phyloP scores from a whole-genome alignment of 2,329 filamentous ascomycete genomes.

The Penicillium sp. region DNA sequence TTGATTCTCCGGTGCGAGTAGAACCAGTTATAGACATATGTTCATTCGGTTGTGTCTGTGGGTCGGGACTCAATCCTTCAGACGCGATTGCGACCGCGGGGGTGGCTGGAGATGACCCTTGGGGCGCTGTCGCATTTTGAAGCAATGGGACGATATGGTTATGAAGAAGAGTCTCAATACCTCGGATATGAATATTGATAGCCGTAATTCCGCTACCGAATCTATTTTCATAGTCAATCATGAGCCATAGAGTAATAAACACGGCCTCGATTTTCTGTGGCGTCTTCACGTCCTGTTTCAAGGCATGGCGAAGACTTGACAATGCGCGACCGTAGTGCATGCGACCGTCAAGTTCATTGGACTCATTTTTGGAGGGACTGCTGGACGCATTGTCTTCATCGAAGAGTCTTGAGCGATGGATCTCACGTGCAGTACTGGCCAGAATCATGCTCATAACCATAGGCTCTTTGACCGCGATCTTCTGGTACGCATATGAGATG shows the following conservation, averaged over 20 bases:
- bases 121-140: not conserved
- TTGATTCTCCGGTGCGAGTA: not conserved
- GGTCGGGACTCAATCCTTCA: not conserved
- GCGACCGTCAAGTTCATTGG: slow-evolving; percentile 19
- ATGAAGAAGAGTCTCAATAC: slow-evolving; percentile 22
- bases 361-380: slow-evolving; percentile 3
- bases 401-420: slow-evolving; percentile 20
- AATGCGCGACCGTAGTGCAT: slow-evolving; percentile 27
- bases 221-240: slow-evolving; percentile 30
- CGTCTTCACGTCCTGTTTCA: slow-evolving; percentile 24
- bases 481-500: slow-evolving; percentile 27
- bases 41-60: not conserved
- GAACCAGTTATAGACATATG: not conserved
- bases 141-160: slow-evolving; percentile 27
- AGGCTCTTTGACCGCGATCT: slow-evolving; percentile 24
- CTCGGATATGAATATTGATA: slow-evolving; percentile 26
- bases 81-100: not conserved
- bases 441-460: slow-evolving; percentile 33
- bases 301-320: slow-evolving; percentile 22
- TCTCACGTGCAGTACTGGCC: slow-evolving; percentile 24
- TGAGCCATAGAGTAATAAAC: slow-evolving; percentile 29
- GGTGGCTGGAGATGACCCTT: not conserved
- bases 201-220: slow-evolving; percentile 25
- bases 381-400: slow-evolving; percentile 10
- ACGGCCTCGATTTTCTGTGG: slow-evolving; percentile 25